Evolutionary conservation across 306 rosid genomes (phyloP), one percentile per base, ranked within the genome.

Genomic region (Castanea crenata): DNA sequence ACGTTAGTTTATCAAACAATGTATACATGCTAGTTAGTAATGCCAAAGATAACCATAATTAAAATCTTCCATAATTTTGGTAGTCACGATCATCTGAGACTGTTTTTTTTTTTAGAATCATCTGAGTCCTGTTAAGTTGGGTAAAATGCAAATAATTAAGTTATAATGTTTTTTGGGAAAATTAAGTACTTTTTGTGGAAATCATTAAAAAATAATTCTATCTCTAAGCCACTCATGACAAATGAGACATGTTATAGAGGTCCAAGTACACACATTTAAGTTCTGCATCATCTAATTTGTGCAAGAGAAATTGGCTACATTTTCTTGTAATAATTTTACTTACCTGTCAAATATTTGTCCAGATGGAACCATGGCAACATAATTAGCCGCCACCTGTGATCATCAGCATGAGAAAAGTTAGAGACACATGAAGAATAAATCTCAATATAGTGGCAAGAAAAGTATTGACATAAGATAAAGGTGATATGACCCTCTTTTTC

Each of bases 321-420:
- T 19, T 35, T 52, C 18, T 25, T 70, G 23, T 77, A 57, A 58
- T 61, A 15, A 58, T 56, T 7, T 27, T 21, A 49, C 23, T 83
- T 83, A 94, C 99, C 97, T 94, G 83, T 94, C 99, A 87, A 94
- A 94, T 79, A 94, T 86, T 84, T 92, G 99, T 84, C 99, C 97
- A 73, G 97, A 90, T 51, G 99, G 97, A 91, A 92, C 82, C 97
- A 94, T 94, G 57, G 99, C 99, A 57, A 94, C 97, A 74, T 92
- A 94, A 84, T 94, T 92, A 35, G 99, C 97, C 0, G 99, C 99
- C 51, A 94, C 97, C 97, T 94, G 88, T 29, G 34, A 80, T 80
- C 15, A 63, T 65, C 27, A 25, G 27, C 27, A 25, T 23, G n/a
- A 56, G 72, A 31, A 21, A 38, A 16, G 74, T 32, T 32, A n/a